Evolutionary conservation across 352 stramenopile genomes (phyloP).

Genomic region (Phytophthora fragariae): DNA sequence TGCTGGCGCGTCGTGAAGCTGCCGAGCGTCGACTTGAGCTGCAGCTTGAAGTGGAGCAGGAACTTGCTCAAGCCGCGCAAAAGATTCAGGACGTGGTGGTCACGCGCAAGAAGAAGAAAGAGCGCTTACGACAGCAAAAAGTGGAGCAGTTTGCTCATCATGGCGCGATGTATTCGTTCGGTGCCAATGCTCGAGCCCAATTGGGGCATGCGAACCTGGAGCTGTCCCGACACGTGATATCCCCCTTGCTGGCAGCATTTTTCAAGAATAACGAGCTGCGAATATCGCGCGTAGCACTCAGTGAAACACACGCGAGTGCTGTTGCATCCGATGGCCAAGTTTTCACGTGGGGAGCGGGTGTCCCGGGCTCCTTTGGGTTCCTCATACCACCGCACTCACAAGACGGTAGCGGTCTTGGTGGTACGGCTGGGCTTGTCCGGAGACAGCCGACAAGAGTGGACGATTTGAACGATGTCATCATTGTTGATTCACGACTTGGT

Average conservation of each 20-base stretch:
- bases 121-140: constrained; percentile 71
- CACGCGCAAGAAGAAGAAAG: constrained; percentile 67
- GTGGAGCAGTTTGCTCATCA: constrained; percentile 77
- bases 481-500: constrained; percentile 55
- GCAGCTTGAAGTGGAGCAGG: constrained; percentile 63
- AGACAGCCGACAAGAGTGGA: constrained; percentile 63
- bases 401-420: constrained; percentile 14
- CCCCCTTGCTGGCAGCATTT: constrained; percentile 57
- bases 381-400: constrained; percentile 40
- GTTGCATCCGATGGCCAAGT: constrained; percentile 73
- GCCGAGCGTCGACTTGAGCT: constrained; percentile 60
- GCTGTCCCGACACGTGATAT: constrained; percentile 40
- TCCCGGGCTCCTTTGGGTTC: constrained; percentile 73
- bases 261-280: constrained; percentile 82
- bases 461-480: constrained; percentile 67
- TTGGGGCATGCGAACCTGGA: constrained; percentile 62
- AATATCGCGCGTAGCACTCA: constrained; percentile 54
- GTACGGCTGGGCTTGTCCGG: constrained; percentile 28
- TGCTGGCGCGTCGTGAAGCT: constrained; percentile 55
- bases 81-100: constrained; percentile 76
- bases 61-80: constrained; percentile 61
- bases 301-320: constrained; percentile 62
- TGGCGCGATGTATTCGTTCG: constrained; percentile 78
- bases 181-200: constrained; percentile 61
- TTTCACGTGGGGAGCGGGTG: constrained; percentile 76